Conservation (phyloP, 2,329 filamentous ascomycete genomes). For the Achaetomium macrosporum region DNA sequence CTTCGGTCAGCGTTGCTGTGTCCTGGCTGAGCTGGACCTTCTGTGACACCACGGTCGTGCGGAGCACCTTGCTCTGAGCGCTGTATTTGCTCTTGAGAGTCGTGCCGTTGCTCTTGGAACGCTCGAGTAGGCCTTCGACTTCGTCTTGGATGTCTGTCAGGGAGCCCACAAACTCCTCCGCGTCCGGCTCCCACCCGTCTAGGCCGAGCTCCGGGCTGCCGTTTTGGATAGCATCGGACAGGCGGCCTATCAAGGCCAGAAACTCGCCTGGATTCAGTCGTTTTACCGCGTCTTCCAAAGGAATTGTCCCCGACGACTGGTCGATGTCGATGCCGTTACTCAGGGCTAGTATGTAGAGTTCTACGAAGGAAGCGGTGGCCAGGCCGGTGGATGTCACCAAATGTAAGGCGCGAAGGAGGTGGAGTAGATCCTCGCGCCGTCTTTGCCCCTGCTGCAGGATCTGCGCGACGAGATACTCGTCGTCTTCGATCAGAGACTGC, state of each 20-base stretch:
- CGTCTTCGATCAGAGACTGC: slow-evolving; percentile 52
- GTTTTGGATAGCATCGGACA: slow-evolving; percentile 34
- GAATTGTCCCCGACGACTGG: slow-evolving; percentile 42
- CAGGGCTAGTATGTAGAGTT: slow-evolving; percentile 57
- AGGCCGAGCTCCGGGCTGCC: slow-evolving; percentile 37
- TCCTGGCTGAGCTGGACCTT: slow-evolving; percentile 75
- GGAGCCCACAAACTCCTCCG: slow-evolving; percentile 27
- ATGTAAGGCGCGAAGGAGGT: slow-evolving; percentile 45
- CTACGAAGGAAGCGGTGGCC: slow-evolving; percentile 39
- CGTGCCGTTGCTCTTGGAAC: slow-evolving; percentile 40
- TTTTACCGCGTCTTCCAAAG: slow-evolving; percentile 52
- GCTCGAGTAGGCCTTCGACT: slow-evolving; percentile 41
- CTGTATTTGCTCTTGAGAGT: slow-evolving; percentile 69
- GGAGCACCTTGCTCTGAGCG: slow-evolving; percentile 60
- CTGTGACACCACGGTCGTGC: slow-evolving; percentile 75
- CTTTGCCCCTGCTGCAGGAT: slow-evolving; percentile 27
- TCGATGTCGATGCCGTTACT: slow-evolving; percentile 45
- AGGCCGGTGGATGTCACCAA: slow-evolving; percentile 37
- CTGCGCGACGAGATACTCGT: slow-evolving; percentile 47
- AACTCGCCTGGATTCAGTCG: slow-evolving; percentile 52
- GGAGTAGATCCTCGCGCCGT: slow-evolving; percentile 30
- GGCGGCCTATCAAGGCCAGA: slow-evolving; percentile 35
- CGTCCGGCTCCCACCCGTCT: slow-evolving; percentile 30
- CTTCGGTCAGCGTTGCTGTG: slow-evolving; percentile 61
- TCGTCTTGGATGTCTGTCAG: slow-evolving; percentile 40